Evolutionary conservation across 31 red algal species (phyloP).

Genomic region (Porphyra umbilicalis): DNA sequence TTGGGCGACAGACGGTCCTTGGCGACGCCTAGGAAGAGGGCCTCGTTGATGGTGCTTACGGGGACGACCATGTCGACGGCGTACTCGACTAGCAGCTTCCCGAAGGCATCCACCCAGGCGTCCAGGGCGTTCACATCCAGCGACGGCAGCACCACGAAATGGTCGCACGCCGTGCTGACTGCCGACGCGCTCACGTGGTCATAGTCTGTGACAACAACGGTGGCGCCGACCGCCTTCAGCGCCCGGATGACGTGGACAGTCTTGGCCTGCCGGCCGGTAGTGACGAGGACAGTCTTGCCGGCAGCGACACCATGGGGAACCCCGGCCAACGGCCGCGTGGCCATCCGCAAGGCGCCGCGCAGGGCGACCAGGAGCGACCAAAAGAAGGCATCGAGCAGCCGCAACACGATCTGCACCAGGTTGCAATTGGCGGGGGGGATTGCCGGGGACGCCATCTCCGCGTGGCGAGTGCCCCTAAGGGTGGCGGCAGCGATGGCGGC

Average conservation of each 20-base stretch:
- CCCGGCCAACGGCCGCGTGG: background rate
- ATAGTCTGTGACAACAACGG: constrained; percentile 74
- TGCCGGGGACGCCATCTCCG: background rate
- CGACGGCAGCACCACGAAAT: constrained; percentile 46
- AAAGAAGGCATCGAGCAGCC: background rate
- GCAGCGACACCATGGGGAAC: constrained; percentile 10
- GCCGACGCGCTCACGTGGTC: constrained; percentile 50
- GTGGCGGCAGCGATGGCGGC: too few relatives aligned
- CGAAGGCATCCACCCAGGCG: constrained; percentile 45
- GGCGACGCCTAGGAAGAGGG: constrained; percentile 49
- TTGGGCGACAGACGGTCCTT: constrained; percentile 9
- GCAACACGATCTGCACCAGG: background rate
- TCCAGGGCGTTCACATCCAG: constrained; percentile 9
- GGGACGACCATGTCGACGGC: constrained; percentile 63
- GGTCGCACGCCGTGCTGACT: constrained; percentile 50
- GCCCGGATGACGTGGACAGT: constrained; percentile 66
- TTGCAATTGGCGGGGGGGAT: background rate
- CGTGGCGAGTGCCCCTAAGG: too few relatives aligned
- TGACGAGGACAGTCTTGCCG: constrained; percentile 64
- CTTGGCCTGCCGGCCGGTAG: constrained; percentile 76
- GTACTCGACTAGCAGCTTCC: constrained; percentile 32
- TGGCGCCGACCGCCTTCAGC: constrained; percentile 52
- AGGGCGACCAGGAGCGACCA: background rate
- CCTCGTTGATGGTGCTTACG: constrained; percentile 80
- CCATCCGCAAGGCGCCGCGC: background rate